phyloP scores from a whole-genome alignment of 148 eudicot genomes.

The Gaultheria prostrata region DNA sequence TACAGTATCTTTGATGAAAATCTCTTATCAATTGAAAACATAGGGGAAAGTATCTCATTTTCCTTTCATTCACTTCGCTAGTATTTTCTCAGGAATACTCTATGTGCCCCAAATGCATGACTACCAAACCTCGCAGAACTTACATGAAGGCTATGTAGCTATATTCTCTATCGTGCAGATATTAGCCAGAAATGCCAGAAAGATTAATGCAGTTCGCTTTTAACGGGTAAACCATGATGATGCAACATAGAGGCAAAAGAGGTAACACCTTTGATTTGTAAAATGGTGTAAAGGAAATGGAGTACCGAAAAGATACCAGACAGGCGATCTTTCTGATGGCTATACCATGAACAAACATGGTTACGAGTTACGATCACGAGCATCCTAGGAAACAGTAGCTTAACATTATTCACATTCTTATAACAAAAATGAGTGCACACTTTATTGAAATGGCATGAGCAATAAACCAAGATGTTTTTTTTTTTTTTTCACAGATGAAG shows the following conservation, averaged over 20 bases:
- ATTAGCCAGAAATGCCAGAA: constrained; percentile 63
- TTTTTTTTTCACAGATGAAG: constrained; percentile 18
- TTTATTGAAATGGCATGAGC: background rate
- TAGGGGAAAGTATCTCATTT: background rate
- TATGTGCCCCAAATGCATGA: background rate
- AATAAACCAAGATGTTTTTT: background rate
- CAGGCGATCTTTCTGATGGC: constrained; percentile 19
- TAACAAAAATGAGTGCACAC: background rate
- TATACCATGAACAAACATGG: constrained; percentile 8
- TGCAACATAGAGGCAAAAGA: constrained; percentile 43
- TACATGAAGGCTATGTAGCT: background rate
- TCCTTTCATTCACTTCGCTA: background rate
- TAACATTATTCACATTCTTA: constrained; percentile 1
- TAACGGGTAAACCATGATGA: background rate
- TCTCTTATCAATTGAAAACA: no score
- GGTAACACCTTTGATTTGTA: constrained; percentile 42
- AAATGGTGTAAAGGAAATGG: no score
- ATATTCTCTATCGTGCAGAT: constrained; percentile 45
- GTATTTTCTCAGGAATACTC: background rate
- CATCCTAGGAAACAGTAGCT: constrained; percentile 4
- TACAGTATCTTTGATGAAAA: no score
- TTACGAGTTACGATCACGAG: background rate
- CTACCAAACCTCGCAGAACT: background rate
- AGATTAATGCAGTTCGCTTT: constrained; percentile 21
- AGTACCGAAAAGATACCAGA: background rate